These are phyloP conservation scores for Stagonosporopsis cucurbitacearum DNA, from an alignment of 2,329 filamentous ascomycete genomes.

Conservation along the genomic window DNA sequence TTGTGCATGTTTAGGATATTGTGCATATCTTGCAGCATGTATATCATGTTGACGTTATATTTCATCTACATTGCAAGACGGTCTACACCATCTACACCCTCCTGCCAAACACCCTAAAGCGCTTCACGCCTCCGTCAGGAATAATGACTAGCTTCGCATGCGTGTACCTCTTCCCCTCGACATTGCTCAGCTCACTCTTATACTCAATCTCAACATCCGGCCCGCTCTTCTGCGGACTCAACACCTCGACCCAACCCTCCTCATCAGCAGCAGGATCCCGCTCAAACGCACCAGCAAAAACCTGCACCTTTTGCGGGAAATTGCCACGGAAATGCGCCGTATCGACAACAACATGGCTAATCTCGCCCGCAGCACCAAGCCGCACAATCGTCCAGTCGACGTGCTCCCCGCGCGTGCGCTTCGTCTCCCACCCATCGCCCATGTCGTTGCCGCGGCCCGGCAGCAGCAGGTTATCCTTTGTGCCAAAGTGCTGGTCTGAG, in stretches of 20 bases:
- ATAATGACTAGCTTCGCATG: constrained; percentile 93
- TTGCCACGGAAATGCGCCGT: constrained; percentile 86
- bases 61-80: too few relatives aligned
- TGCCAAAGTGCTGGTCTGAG: constrained; percentile 85
- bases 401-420: constrained; percentile 74
- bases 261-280: constrained; percentile 64
- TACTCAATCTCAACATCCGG: constrained; percentile 77
- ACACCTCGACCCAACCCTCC: constrained; percentile 69
- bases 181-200: constrained; percentile 51
- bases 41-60: too few relatives aligned
- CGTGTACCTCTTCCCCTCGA: constrained; percentile 69
- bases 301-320: constrained; percentile 76
- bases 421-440: constrained; percentile 89
- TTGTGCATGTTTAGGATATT: too few relatives aligned
- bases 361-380: constrained; percentile 69
- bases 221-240: constrained; percentile 71
- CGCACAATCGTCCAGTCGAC: constrained; percentile 82
- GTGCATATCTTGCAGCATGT: too few relatives aligned
- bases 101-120: constrained; percentile 57
- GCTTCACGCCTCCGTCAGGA: constrained; percentile 91
- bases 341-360: constrained; percentile 74
- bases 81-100: not conserved
- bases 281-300: constrained; percentile 66
- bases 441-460: constrained; percentile 82
- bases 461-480: constrained; percentile 79